Base-by-base conservation (phyloP, 2,329 filamentous ascomycete genomes). In the Pseudogymnoascus sp. region DNA sequence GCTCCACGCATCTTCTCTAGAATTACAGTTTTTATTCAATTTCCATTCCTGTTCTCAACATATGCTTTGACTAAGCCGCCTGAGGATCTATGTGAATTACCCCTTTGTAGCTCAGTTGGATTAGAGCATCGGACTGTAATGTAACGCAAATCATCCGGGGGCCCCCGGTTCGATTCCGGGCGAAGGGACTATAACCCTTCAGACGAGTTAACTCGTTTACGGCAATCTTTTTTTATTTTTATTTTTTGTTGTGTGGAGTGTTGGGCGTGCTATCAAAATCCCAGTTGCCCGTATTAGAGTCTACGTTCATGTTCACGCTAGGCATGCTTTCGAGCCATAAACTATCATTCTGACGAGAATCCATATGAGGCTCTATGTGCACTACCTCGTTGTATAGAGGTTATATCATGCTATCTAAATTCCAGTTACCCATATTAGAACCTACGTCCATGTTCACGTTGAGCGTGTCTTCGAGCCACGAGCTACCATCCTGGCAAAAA, bases 101-200 rank as follows among this genome's bases (percentile, higher is more conserved):
- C 52, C 52, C 52, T 58, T 33, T 58, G 52, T 58, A 58, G 52
- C 52, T 58, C 52, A 58, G 52, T 58, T 58, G 48, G 48, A 58
- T 58, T 58, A 58, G 48, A 58, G 48, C 48, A 58, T 58, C 48
- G 48, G 48, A 58, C 48, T 58, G 48, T 58, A 58, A 58, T 35
- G 27, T 31, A 58, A 58, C 48, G 31, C 31, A 31, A 33, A 58
- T 35, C 42, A 48, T 48, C 52, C 52, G 52, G 52, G 52, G 52
- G 52, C 52, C 52, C 52, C 52, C 52, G 52, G 52, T 58, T 58
- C 52, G 52, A 58, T 58, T 58, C 52, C 52, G 52, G 52, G 52
- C 52, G 52, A 33, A 58, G 52, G 52, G 52, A 58, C 29, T 58
- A 33, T 58, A 58, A 58, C 52, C 52, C 52, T 58, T 33, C 52